Evolutionary conservation across 192 early-diverging fungal species (phyloP).

Genomic region (Geranomyces michiganensis): DNA sequence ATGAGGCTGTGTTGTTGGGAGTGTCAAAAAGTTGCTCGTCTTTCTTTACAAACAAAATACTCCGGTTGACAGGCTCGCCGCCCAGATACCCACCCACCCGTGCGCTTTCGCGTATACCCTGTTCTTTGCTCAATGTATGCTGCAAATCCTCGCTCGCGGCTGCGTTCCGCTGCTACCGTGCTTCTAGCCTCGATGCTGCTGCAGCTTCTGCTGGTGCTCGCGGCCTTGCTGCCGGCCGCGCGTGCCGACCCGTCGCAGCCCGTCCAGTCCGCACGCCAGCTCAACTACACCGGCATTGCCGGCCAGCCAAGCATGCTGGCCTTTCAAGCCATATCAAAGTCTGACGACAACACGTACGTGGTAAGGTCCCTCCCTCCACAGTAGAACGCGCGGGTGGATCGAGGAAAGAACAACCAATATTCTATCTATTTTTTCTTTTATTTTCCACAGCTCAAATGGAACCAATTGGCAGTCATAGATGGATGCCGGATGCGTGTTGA

Average conservation of each 20-base stretch:
- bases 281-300: conserved; percentile 18
- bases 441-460: conserved; percentile 21
- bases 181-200: neutral
- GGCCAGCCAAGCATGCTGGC: neutral
- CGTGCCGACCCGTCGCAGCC: conserved; percentile 4
- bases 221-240: neutral
- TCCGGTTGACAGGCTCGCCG: too few relatives aligned
- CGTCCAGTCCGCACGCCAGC: conserved; percentile 8
- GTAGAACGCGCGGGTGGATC: too few relatives aligned
- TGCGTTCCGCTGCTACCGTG: neutral
- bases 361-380: too few relatives aligned
- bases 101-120: too few relatives aligned
- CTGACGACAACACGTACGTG: conserved; percentile 5
- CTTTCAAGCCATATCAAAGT: conserved; percentile 23
- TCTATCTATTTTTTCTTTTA: neutral
- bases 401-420: too few relatives aligned
- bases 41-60: too few relatives aligned
- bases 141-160: neutral
- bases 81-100: too few relatives aligned
- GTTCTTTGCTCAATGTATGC: neutral
- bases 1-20: too few relatives aligned
- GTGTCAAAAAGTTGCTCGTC: too few relatives aligned
- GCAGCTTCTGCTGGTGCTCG: neutral
- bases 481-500: conserved; percentile 21
- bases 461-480: conserved; percentile 15